Base-by-base conservation (phyloP, 2,329 filamentous ascomycete genomes). In the Xylariomycetidae sp. region DNA sequence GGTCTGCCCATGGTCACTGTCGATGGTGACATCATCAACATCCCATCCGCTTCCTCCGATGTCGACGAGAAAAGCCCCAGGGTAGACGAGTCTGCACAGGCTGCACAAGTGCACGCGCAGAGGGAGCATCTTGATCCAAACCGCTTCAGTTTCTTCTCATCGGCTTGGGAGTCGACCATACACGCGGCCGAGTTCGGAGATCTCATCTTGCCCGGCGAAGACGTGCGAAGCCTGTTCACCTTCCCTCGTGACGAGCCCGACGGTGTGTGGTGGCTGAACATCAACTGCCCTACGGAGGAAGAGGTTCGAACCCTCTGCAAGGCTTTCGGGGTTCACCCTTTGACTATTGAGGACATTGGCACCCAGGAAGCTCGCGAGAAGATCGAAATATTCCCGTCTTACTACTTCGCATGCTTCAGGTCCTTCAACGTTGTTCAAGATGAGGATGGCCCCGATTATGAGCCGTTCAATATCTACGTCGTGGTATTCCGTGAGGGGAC, bases 251-350 rank as follows among this genome's bases (percentile, higher is more conserved):
- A 72, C 19, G 75, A 79, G 40, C 60, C 65, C 2, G 72, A 88
- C 48, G 90, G 90, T 50, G 89, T 95, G n/a, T 98, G 90, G 89
- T 98, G 92, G 92, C 72, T 98, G 31, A 94, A 98, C 52, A 82
- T 95, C 57, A 83, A 90, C 56, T 87, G 85, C 47, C 87, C 90
- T 2, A 89, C 82, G 1, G 85, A 89, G 53, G 88, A 90, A 38
- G 92, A 96, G 57, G 79, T 95, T 14, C 79, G 81, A 26, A 82
- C 82, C 19, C 82, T 98, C 42, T 94, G 87, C 67, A 88, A 89
- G 53, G 89, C 92, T 4, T 98, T 98, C 60, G 87, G 87, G 10
- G 85, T 98, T 34, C 92, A 98, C 61, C 90, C 90, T 20, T 68
- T 98, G 59, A 98, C 92, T 0, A 85, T 90, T 24, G 92, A 98